Evolutionary conservation across 352 stramenopile species (phyloP).

Genomic region (Aphanomyces stellatus): DNA sequence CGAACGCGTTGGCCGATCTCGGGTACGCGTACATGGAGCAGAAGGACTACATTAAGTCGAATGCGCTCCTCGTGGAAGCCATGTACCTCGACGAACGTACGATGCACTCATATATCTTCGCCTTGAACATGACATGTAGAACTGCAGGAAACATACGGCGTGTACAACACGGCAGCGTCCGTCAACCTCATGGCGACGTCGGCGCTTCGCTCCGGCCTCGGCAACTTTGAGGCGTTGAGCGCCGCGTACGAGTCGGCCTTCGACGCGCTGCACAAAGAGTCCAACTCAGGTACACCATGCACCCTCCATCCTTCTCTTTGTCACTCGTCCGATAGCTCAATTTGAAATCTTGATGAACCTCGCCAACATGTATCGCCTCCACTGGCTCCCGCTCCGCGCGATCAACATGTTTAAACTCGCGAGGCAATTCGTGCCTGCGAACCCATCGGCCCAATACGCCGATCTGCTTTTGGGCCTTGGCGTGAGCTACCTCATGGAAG

Average conservation of each 20-base stretch:
- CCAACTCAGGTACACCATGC: background rate
- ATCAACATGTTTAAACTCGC: slow-evolving; percentile 21
- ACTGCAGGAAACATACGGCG: slow-evolving; percentile 13
- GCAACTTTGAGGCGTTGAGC: slow-evolving; percentile 10
- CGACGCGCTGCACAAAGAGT: slow-evolving; percentile 13
- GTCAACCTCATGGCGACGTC: slow-evolving; percentile 17
- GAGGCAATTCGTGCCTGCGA: background rate
- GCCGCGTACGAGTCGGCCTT: slow-evolving; percentile 14
- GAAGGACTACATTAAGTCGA: background rate
- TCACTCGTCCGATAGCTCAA: background rate
- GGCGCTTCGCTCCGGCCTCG: slow-evolving; percentile 4
- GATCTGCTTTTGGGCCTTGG: slow-evolving; percentile 11
- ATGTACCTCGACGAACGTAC: slow-evolving; percentile 18
- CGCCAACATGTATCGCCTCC: slow-evolving; percentile 16
- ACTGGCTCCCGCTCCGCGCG: slow-evolving; percentile 15
- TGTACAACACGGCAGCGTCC: slow-evolving; percentile 18
- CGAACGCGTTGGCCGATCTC: slow-evolving; percentile 14
- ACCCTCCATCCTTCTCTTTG: background rate
- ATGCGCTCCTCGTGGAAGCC: slow-evolving; percentile 2
- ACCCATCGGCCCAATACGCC: background rate
- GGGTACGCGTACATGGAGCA: slow-evolving; percentile 16
- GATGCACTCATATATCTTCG: background rate
- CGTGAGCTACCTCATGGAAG: slow-evolving; percentile 16
- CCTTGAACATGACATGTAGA: background rate
- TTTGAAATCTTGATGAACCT: slow-evolving; percentile 17